Percentiles rank a stretch among this genome's conserved stretches.
Evolutionary conservation across 2,329 filamentous ascomycete genomes (phyloP).

Genomic region (Fusarium burgessii): DNA sequence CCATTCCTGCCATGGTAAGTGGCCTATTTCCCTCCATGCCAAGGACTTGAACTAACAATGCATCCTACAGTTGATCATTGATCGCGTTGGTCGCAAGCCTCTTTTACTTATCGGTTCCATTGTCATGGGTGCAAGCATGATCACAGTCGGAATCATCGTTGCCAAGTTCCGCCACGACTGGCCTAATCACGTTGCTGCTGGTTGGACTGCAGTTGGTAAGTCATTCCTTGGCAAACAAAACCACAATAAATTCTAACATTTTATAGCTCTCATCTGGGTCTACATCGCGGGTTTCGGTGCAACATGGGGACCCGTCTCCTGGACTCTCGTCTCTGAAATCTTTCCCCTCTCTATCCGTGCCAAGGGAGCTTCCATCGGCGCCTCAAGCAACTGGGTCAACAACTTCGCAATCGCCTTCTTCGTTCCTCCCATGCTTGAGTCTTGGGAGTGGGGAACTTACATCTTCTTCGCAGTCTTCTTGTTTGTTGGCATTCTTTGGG

Average conservation of each 20-base stretch:
- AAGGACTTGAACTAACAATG: not conserved
- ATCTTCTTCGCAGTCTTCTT: constrained; percentile 68
- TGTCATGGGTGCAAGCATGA: constrained; percentile 50
- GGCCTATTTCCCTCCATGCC: accelerated
- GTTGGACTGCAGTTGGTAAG: constrained; percentile 53
- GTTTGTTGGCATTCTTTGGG: constrained; percentile 59
- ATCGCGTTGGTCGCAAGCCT: constrained; percentile 56
- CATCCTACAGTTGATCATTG: constrained; percentile 48
- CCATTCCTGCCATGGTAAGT: constrained; percentile 49
- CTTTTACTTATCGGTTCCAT: constrained; percentile 53
- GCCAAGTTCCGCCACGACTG: constrained; percentile 38
- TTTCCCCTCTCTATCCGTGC: constrained; percentile 59
- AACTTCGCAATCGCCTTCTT: constrained; percentile 62
- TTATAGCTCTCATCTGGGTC: constrained; percentile 50
- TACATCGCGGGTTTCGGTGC: constrained; percentile 64
- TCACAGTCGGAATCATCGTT: constrained; percentile 35
- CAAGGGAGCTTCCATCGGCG: constrained; percentile 58
- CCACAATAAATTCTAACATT: accelerated
- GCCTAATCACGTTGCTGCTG: constrained; percentile 51
- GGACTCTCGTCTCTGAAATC: constrained; percentile 62
- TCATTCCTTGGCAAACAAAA: accelerated
- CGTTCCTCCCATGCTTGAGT: constrained; percentile 55
- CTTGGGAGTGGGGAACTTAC: constrained; percentile 63
- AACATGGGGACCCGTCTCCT: constrained; percentile 60
- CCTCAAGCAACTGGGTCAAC: constrained; percentile 58